Evolutionary conservation across 148 eudicot species (phyloP).

Genomic region (Gaultheria prostrata): DNA sequence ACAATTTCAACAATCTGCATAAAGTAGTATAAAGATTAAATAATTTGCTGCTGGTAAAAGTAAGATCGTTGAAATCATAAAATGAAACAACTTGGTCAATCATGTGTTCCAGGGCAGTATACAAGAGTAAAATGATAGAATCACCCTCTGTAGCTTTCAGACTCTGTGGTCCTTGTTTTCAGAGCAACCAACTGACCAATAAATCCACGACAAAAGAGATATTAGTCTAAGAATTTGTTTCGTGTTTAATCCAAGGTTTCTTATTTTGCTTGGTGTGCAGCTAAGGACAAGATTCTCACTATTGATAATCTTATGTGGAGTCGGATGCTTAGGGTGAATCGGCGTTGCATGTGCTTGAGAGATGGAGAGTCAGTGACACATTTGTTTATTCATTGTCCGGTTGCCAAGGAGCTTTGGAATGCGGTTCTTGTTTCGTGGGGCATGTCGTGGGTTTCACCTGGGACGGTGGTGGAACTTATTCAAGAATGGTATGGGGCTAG

Average conservation of each 20-base stretch:
- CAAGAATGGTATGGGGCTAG: too few species aligned
- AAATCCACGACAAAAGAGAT: background rate
- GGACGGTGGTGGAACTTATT: too few species aligned
- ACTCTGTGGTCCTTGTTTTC: background rate
- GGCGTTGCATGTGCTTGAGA: too few species aligned
- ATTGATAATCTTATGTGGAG: too few species aligned
- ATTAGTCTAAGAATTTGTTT: background rate
- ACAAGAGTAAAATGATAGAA: background rate
- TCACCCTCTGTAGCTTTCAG: background rate
- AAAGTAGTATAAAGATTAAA: background rate
- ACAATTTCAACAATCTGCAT: conserved; percentile 90
- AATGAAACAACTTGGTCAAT: background rate
- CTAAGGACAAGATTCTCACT: too few species aligned
- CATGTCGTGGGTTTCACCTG: too few species aligned
- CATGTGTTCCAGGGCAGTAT: background rate
- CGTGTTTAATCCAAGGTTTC: background rate
- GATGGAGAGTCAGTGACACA: too few species aligned
- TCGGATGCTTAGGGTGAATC: too few species aligned
- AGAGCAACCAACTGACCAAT: background rate
- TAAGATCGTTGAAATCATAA: conserved; percentile 5
- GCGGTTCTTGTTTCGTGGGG: too few species aligned
- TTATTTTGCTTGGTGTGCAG: too few species aligned
- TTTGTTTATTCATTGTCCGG: too few species aligned
- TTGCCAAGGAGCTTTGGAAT: too few species aligned
- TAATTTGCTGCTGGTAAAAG: background rate